Evolutionary conservation across 257 asterid species (phyloP).

Genomic region (Asclepias syriaca): DNA sequence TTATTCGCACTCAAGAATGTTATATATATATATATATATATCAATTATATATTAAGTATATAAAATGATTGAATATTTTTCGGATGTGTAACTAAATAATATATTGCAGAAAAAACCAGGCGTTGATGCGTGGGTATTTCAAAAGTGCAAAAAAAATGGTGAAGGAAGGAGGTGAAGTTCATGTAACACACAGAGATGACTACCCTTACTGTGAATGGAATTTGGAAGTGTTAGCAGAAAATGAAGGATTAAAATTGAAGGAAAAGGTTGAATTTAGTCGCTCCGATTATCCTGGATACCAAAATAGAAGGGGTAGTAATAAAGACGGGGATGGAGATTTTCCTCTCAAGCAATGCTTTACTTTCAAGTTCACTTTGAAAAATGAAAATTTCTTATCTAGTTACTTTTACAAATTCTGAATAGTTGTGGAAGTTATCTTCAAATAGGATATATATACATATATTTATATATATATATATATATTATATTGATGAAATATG

Average conservation of each 20-base stretch:
- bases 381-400: no score
- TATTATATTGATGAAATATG: no score
- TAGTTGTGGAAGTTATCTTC: no score
- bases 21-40: no score
- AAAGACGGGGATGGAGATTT: slow-evolving; percentile 1
- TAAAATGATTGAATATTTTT: no score
- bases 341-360: slow-evolving; percentile 1
- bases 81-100: neutral
- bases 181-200: slow-evolving; percentile 12
- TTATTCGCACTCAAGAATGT: no score
- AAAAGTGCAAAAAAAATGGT: slow-evolving; percentile 11
- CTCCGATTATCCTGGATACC: slow-evolving; percentile 18
- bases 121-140: slow-evolving; percentile 15
- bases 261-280: slow-evolving; percentile 10
- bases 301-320: slow-evolving; percentile 17
- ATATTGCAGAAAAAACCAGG: slow-evolving; percentile 8
- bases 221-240: slow-evolving; percentile 1
- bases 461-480: no score
- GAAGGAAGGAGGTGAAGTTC: slow-evolving; percentile 1
- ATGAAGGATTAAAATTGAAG: slow-evolving; percentile 1
- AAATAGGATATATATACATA: no score
- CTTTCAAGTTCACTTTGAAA: slow-evolving; percentile 3
- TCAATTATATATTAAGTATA: no score
- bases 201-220: slow-evolving; percentile 13
- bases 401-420: no score